Evolutionary conservation across 257 asterid genomes (phyloP), one percentile per base, ranked within the genome.

Genomic region (Solanum gandarillasii): DNA sequence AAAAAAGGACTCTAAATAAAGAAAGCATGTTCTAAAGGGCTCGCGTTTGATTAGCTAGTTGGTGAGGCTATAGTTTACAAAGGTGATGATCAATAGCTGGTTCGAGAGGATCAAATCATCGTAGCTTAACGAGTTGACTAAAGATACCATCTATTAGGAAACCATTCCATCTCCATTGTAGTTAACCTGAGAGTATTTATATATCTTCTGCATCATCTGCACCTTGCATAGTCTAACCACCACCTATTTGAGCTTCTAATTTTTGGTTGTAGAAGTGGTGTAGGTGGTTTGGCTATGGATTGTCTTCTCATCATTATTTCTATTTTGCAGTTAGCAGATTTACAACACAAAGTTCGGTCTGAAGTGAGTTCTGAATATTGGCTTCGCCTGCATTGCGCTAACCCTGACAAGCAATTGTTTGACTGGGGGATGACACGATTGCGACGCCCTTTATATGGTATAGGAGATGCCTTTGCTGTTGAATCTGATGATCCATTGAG

Each of bases 351-450:
- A 91, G 98, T 96, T 78, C 94, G 99, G 84, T 91, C 96, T 85
- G 98, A 97, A 91, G 99, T 97, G 91, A 94, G 94, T 90, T 91
- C 96, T 46, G 99, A 97, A 87, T 95, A 97, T 89, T 97, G 98
- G 99, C 98, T 97, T 89, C 98, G 98, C 38, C 92, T 92, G 92
- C 94, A 92, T 85, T 97, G 99, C 75, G 90, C 95, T 74, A 91
- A 92, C 91, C 98, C 99, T 39, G 99, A 95, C 73, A 95, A 93
- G 90, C 99, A 96, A 90, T 92, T 97, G 86, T 97, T 97, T 89
- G 99, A 96, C 91, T 97, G 98, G 99, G 99, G 99, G 84, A 97
- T 96, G 99, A 95, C 91, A 96, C 94, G 98, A 86, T 86, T 97
- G 86, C 94, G 91, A 23, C 97, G 94, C 38, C 99, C 99, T 89